Evolutionary conservation across 2,329 filamentous ascomycete species (phyloP), one percentile per base, ranked within the genome.

Genomic region (Neonectria faginata): DNA sequence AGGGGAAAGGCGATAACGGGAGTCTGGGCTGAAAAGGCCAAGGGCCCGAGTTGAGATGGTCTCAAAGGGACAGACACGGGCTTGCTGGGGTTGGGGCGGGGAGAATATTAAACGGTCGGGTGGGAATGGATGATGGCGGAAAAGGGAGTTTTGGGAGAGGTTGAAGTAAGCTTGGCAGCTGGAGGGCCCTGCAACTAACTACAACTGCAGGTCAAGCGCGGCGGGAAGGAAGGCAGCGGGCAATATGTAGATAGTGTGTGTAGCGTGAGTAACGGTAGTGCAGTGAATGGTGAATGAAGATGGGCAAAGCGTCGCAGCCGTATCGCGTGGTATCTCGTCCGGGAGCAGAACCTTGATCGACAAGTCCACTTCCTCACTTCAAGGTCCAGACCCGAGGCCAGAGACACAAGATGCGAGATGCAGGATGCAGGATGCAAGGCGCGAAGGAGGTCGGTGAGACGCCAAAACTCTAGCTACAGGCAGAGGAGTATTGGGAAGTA

Each of bases 91-190:
- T 39, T 47, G 55, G 47, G 41, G 60, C 33, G 54, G 53, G 57
- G 44, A 36, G 33, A 57, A 44, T 14, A 27, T 52, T 31, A 27
- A 50, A 56, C 36, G 25, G 56, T 50, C 50, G 57, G 57, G 57
- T 36, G 57, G 45, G 39, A 57, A 53, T 48, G 62, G 33, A 52
- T 33, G n/a, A 42, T 45, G 62, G 39, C 31, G 33, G 41, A 58
- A 42, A 50, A 54, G 45, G 29, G 59, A 55, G 61, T 50, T 51
- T 64, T 54, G 59, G 60, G 64, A 64, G 52, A 70, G 64, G 70
- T 69, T 74, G 69, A 65, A 72, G 71, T 74, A 71, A 69, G 69
- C 65, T 72, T 64, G 66, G 60, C 57, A 31, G 61, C 62, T 59
- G 55, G 64, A 60, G 54, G 57, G 31, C 55, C 57, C 60, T 57